Evolutionary conservation across 495 filamentous ascomycete species (phyloP).

Genomic region (Arthonia radiata): DNA sequence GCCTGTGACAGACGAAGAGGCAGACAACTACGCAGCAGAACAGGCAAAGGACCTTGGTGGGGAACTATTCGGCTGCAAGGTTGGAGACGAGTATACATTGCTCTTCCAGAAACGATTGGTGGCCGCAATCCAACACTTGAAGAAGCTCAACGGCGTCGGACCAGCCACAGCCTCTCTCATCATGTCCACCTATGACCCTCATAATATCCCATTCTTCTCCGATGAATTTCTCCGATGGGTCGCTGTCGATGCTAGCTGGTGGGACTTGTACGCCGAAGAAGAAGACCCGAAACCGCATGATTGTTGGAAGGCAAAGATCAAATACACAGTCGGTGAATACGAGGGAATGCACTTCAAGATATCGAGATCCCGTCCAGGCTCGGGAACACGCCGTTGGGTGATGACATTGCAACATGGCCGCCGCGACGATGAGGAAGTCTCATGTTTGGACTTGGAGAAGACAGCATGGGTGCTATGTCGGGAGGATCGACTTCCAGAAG

Average conservation of each 20-base stretch:
- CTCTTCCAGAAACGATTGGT: slow-evolving; percentile 7
- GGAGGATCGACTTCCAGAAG: no score
- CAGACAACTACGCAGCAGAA: no score
- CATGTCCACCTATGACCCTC: slow-evolving; percentile 31
- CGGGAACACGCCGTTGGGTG: no score
- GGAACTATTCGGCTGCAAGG: no score
- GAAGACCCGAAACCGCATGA: slow-evolving; percentile 12
- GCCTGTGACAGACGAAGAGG: no score
- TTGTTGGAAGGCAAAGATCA: slow-evolving; percentile 25
- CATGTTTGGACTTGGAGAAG: slow-evolving; percentile 36
- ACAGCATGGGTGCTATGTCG: slow-evolving; percentile 31
- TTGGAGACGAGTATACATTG: no score
- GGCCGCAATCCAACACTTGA: slow-evolving; percentile 21
- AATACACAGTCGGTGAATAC: slow-evolving; percentile 45
- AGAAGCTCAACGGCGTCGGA: slow-evolving; percentile 38
- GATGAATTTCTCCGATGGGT: slow-evolving; percentile 51
- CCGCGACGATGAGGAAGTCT: slow-evolving; percentile 10
- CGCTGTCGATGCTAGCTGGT: no score
- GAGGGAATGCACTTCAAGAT: slow-evolving; percentile 22
- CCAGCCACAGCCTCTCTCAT: slow-evolving; percentile 51
- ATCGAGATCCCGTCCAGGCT: no score
- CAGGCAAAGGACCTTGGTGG: no score
- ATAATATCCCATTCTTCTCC: slow-evolving; percentile 43
- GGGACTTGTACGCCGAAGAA: no score
- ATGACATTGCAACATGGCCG: no score